Percentiles rank a stretch among this genome's conserved stretches.
Evolutionary conservation across 495 filamentous ascomycete genomes (phyloP).

Genomic region (Beverwykella pulmonaria): DNA sequence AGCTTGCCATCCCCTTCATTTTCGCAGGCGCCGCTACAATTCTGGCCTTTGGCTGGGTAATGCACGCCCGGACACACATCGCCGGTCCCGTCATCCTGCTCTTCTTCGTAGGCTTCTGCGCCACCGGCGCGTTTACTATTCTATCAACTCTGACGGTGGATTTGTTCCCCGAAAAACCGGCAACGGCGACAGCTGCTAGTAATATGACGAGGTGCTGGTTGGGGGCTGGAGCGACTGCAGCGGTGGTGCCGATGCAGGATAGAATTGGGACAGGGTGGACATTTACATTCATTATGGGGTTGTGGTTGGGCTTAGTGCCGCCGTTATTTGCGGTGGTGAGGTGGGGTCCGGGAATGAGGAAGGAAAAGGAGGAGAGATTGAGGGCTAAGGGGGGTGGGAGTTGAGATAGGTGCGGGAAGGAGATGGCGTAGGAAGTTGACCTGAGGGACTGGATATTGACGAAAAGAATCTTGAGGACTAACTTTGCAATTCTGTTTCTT

Average conservation of each 20-base stretch:
- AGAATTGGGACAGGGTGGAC: constrained; percentile 69
- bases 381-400: constrained; percentile 18
- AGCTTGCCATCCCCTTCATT: constrained; percentile 38
- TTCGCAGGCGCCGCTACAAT: constrained; percentile 35
- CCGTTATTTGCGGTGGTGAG: constrained; percentile 52
- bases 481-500: no score
- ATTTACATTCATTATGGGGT: constrained; percentile 64
- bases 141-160: constrained; percentile 63
- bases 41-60: constrained; percentile 49
- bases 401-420: background rate
- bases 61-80: constrained; percentile 33
- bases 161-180: constrained; percentile 61
- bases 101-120: constrained; percentile 59
- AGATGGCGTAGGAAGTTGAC: no score
- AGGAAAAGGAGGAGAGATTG: constrained; percentile 53
- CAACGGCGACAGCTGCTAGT: constrained; percentile 68
- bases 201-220: constrained; percentile 70
- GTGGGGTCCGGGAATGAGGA: constrained; percentile 53
- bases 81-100: constrained; percentile 52
- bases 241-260: constrained; percentile 66
- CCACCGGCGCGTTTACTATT: constrained; percentile 61
- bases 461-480: no score
- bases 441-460: no score
- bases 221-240: constrained; percentile 68
- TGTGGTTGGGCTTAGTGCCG: constrained; percentile 59